Percentiles rank a stretch among this genome's conserved stretches.
Evolutionary conservation across 2,329 filamentous ascomycete species (phyloP).

Genomic region (Aspergillus quadricinctus): DNA sequence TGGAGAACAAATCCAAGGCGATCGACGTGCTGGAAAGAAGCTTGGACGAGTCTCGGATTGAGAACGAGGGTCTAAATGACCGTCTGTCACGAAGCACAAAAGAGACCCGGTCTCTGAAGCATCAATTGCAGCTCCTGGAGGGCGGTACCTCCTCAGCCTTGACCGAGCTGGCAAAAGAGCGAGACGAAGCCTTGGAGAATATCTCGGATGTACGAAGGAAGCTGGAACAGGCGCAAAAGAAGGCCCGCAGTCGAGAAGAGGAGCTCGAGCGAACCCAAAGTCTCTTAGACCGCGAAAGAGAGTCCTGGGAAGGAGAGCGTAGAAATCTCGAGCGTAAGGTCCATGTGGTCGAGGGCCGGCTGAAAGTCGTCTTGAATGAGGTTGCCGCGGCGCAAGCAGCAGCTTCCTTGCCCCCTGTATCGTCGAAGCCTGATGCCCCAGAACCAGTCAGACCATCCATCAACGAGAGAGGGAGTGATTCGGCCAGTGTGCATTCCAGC

Average conservation of each 20-base stretch:
- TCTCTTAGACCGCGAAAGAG: slow-evolving; percentile 79
- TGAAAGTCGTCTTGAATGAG: slow-evolving; percentile 82
- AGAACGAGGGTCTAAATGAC: slow-evolving; percentile 67
- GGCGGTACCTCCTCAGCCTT: slow-evolving; percentile 82
- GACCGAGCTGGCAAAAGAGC: slow-evolving; percentile 75
- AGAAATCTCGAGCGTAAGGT: slow-evolving; percentile 77
- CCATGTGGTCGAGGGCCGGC: slow-evolving; percentile 81
- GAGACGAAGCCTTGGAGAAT: slow-evolving; percentile 75
- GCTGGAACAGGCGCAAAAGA: slow-evolving; percentile 74
- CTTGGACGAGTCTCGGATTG: slow-evolving; percentile 65
- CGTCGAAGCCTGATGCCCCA: slow-evolving; percentile 56
- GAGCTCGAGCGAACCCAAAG: slow-evolving; percentile 73
- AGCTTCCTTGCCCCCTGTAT: slow-evolving; percentile 25
- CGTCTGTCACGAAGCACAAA: slow-evolving; percentile 62
- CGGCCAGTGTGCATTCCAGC: slow-evolving; percentile 67
- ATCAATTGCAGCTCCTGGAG: slow-evolving; percentile 81
- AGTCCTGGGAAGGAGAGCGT: slow-evolving; percentile 78
- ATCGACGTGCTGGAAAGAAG: slow-evolving; percentile 80
- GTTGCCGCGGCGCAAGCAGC: slow-evolving; percentile 50
- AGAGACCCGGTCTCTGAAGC: slow-evolving; percentile 75
- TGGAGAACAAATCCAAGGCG: slow-evolving; percentile 81
- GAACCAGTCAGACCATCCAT: slow-evolving; percentile 58
- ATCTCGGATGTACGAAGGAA: slow-evolving; percentile 69
- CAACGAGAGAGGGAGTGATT: slow-evolving; percentile 57
- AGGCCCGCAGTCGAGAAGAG: slow-evolving; percentile 72